phyloP scores from a whole-genome alignment of 1,284 basidiomycete genomes.

The Melampsora americana region DNA sequence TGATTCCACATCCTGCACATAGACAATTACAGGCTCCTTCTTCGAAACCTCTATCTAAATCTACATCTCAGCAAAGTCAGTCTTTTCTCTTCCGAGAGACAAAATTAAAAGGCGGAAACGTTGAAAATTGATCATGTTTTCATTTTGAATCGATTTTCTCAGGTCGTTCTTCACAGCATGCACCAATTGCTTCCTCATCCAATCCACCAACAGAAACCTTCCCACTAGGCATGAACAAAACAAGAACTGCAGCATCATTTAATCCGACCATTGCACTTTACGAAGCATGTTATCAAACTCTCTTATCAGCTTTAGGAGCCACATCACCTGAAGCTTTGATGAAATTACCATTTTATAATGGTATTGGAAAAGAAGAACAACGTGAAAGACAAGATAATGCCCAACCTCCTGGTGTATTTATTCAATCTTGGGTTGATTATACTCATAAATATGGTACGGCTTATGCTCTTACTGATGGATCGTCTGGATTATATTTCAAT shows the following conservation, averaged over 20 bases:
- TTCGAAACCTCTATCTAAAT: conserved; percentile 4
- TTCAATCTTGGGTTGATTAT: conserved; percentile 96
- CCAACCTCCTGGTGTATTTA: conserved; percentile 75
- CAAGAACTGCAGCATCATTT: conserved; percentile 18
- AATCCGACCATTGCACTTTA: conserved; percentile 40
- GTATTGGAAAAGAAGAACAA: not conserved
- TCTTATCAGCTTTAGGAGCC: conserved; percentile 29
- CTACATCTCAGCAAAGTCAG: not conserved
- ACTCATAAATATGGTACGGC: conserved; percentile 99
- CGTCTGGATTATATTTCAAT: conserved; percentile 92
- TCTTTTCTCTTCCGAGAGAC: not conserved
- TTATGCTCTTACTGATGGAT: conserved; percentile 89
- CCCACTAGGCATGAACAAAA: conserved; percentile 52
- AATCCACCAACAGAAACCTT: not conserved
- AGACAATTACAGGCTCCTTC: not conserved
- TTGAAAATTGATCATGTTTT: not conserved
- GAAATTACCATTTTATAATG: conserved; percentile 38
- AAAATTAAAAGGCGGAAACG: not conserved
- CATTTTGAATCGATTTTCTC: not conserved
- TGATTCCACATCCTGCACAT: not conserved
- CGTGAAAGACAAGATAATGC: not conserved
- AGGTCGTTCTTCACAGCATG: conserved; percentile 13
- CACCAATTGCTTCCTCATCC: conserved; percentile 15
- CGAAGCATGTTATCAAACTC: conserved; percentile 38
- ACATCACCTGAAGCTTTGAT: conserved; percentile 26